These are phyloP conservation scores for Cadophora gregata DNA, from an alignment of 2,329 filamentous ascomycete species.

Conservation along the genomic window DNA sequence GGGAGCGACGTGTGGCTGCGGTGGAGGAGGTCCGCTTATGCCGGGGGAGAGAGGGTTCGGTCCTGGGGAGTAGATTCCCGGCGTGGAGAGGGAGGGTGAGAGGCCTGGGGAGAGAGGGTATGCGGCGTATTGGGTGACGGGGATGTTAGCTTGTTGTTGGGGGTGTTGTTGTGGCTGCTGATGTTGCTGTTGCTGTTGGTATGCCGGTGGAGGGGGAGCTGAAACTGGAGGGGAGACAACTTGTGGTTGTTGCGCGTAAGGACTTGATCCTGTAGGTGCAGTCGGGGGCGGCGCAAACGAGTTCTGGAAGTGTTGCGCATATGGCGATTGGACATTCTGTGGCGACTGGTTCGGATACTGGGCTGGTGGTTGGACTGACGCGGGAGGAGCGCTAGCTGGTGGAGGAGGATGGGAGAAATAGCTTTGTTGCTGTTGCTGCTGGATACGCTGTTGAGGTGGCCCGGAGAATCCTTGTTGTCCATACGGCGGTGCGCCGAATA, in stretches of 20 bases:
- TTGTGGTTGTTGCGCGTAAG: conserved; percentile 30
- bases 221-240: conserved; percentile 25
- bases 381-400: conserved; percentile 27
- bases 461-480: conserved; percentile 34
- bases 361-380: conserved; percentile 17
- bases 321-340: conserved; percentile 35
- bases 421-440: conserved; percentile 28
- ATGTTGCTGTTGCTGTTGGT: conserved; percentile 27
- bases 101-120: conserved; percentile 51
- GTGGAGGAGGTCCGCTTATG: conserved; percentile 13
- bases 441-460: conserved; percentile 23
- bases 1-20: conserved; percentile 44
- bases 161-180: conserved; percentile 17
- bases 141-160: conserved; percentile 29
- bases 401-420: conserved; percentile 49
- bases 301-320: conserved; percentile 37
- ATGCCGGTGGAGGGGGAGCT: conserved; percentile 30
- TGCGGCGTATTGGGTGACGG: conserved; percentile 50
- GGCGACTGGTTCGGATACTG: conserved; percentile 30
- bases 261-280: conserved; percentile 30
- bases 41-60: background rate
- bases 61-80: conserved; percentile 32
- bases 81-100: conserved; percentile 46
- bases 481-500: conserved; percentile 57
- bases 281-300: conserved; percentile 39